Evolutionary conservation across 139 green algal genomes (phyloP).

Genomic region (Desmodesmus armatus): DNA sequence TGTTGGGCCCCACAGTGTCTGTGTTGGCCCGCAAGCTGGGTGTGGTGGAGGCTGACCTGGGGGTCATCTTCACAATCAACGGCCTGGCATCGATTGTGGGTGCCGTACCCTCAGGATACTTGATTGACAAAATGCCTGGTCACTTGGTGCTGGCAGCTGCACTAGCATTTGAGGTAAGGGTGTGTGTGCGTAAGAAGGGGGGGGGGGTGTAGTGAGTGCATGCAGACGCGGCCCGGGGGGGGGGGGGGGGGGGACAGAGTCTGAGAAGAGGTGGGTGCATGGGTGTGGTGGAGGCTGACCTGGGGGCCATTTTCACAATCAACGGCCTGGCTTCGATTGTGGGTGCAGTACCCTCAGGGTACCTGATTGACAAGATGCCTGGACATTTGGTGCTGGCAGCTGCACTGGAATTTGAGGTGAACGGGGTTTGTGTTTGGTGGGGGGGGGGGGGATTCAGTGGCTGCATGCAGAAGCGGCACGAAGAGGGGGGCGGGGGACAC

Average conservation of each 20-base stretch:
- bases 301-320: conserved; percentile 40
- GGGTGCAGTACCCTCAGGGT: conserved; percentile 16
- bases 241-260: too few relatives aligned
- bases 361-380: conserved; percentile 35
- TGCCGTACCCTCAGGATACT: conserved; percentile 9
- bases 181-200: too few relatives aligned
- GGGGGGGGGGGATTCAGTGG: too few relatives aligned
- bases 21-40: not conserved
- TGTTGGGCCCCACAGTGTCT: conserved; percentile 37
- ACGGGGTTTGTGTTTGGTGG: too few relatives aligned
- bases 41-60: conserved; percentile 36
- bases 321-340: conserved; percentile 38
- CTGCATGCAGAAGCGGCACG: not conserved
- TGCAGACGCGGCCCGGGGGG: not conserved
- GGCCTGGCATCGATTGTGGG: conserved; percentile 32
- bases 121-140: conserved; percentile 35
- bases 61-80: conserved; percentile 42
- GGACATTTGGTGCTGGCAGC: conserved; percentile 28
- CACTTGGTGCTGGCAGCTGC: conserved; percentile 24
- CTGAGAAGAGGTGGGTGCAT: too few relatives aligned
- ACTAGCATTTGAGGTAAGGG: conserved; percentile 15
- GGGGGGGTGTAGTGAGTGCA: not conserved
- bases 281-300: conserved; percentile 27
- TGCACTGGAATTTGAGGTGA: conserved; percentile 24
- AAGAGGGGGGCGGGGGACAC: too few relatives aligned